These are phyloP conservation scores for Priceomyces melissophilus DNA, from an alignment of 805 yeast species.

Conservation along the genomic window DNA sequence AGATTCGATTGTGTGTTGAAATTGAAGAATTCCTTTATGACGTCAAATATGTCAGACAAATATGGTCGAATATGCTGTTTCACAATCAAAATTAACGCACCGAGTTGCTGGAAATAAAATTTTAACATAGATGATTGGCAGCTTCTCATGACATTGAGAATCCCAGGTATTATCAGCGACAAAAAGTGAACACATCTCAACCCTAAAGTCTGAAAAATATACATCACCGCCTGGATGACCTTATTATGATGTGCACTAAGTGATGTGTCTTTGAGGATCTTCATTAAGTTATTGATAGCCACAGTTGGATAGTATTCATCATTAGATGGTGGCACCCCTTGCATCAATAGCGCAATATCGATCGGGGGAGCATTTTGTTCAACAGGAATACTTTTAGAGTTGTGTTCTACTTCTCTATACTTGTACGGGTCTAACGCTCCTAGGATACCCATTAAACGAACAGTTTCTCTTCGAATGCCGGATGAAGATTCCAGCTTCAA, in stretches of 20 bases:
- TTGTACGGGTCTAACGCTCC: constrained; percentile 98
- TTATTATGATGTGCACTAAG: constrained; percentile 83
- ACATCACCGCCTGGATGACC: constrained; percentile 91
- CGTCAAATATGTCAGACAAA: constrained; percentile 67
- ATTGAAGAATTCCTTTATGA: constrained; percentile 70
- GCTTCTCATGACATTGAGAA: constrained; percentile 76
- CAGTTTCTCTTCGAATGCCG: constrained; percentile 79
- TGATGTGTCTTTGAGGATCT: constrained; percentile 80
- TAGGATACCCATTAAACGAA: constrained; percentile 81
- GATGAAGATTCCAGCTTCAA: constrained; percentile 77
- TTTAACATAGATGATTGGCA: constrained; percentile 79
- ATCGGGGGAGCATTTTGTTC: constrained; percentile 88
- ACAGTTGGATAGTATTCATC: constrained; percentile 96
- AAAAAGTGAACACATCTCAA: constrained; percentile 86
- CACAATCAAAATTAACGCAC: constrained; percentile 74
- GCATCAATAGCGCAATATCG: constrained; percentile 86
- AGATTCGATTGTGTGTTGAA: constrained; percentile 46
- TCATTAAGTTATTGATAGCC: constrained; percentile 80
- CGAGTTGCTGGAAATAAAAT: constrained; percentile 84
- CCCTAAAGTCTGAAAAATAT: constrained; percentile 86
- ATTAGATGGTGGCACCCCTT: constrained; percentile 87
- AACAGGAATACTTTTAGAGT: constrained; percentile 49
- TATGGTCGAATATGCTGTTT: constrained; percentile 87
- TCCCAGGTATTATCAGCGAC: constrained; percentile 84
- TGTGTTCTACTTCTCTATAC: constrained; percentile 84